phyloP scores from a whole-genome alignment of 192 early-diverging fungal species.

The Linderina pennispora region DNA sequence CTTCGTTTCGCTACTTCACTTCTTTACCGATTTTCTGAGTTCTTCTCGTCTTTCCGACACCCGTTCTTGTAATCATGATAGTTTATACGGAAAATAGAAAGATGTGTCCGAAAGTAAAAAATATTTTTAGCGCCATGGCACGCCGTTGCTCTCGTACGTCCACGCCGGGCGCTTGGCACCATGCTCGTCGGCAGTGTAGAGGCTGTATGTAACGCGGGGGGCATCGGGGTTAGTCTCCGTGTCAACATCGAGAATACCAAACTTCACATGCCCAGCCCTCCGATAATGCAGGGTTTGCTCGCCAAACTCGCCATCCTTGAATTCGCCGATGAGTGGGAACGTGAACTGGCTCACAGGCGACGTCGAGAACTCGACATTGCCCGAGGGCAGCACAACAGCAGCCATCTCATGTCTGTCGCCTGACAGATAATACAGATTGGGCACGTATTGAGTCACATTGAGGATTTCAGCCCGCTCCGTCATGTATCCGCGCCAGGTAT shows the following conservation, averaged over 20 bases:
- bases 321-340: conserved; percentile 33
- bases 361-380: conserved; percentile 46
- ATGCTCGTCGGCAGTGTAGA: conserved; percentile 39
- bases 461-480: conserved; percentile 45
- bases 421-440: conserved; percentile 40
- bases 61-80: too few relatives aligned
- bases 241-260: conserved; percentile 46
- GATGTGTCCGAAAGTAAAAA: not conserved
- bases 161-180: conserved; percentile 19
- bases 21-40: not conserved
- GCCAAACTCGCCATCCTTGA: conserved; percentile 16
- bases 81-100: not conserved
- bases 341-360: conserved; percentile 48
- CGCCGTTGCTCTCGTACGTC: conserved; percentile 34
- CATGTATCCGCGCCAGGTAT: conserved; percentile 48
- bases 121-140: conserved; percentile 24
- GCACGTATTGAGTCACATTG: conserved; percentile 20
- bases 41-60: too few relatives aligned
- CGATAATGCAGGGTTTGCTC: conserved; percentile 40
- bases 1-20: not conserved
- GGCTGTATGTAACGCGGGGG: conserved; percentile 36
- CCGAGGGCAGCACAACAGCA: conserved; percentile 31
- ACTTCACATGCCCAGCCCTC: conserved; percentile 42
- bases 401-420: conserved; percentile 53
- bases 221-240: conserved; percentile 20